Evolutionary conservation across 1,139 yeast genomes (phyloP).

Genomic region (Magnusiomyces ingens): DNA sequence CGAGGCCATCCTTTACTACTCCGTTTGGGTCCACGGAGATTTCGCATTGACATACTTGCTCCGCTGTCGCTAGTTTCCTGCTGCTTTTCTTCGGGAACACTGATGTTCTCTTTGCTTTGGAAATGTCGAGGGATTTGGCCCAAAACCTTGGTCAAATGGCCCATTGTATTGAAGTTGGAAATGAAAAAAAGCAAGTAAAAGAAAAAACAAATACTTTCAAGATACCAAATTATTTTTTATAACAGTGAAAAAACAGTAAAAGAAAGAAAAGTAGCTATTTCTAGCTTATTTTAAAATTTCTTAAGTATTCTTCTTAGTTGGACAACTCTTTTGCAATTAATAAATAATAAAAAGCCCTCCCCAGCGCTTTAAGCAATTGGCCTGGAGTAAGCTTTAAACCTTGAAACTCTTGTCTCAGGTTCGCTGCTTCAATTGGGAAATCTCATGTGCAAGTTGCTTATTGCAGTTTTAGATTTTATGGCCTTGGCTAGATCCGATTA

Average conservation of each 20-base stretch:
- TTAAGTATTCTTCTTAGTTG: too few species aligned
- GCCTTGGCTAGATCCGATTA: too few species aligned
- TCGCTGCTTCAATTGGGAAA: too few species aligned
- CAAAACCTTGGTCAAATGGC: not conserved
- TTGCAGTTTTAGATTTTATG: too few species aligned
- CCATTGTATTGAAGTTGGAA: not conserved
- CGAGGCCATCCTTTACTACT: not conserved
- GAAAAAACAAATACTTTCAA: not conserved
- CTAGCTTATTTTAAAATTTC: not conserved
- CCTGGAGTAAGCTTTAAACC: too few species aligned
- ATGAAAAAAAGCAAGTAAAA: not conserved
- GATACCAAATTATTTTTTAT: too few species aligned
- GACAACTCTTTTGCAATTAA: not conserved
- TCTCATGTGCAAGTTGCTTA: too few species aligned
- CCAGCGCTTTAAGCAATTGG: too few species aligned
- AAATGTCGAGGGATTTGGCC: not conserved
- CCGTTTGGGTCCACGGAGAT: not conserved
- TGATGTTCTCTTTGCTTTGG: not conserved
- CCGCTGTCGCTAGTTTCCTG: not conserved
- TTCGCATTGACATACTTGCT: not conserved
- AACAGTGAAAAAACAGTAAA: too few species aligned
- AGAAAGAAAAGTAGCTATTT: too few species aligned
- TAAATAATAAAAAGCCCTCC: too few species aligned
- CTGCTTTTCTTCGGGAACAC: not conserved
- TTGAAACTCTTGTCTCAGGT: too few species aligned